Evolutionary conservation across 345 rosid species (phyloP).

Genomic region (Sisymbrium irio): DNA sequence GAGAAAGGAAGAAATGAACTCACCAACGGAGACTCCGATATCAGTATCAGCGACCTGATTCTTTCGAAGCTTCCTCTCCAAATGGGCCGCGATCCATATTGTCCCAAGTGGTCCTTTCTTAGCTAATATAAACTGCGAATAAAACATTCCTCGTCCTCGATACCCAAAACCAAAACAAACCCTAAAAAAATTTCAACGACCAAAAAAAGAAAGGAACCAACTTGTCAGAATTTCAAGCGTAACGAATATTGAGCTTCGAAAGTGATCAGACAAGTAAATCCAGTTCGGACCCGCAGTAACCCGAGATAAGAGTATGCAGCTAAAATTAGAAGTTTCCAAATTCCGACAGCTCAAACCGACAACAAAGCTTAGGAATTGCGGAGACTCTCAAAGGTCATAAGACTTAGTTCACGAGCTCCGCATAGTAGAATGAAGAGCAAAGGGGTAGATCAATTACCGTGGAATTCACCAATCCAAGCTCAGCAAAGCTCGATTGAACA

Average conservation of each 20-base stretch:
- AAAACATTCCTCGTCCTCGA: conserved; percentile 64
- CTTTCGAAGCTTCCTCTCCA: conserved; percentile 99
- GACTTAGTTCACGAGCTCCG: neutral
- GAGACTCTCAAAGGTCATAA: conserved; percentile 3
- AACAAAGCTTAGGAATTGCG: conserved; percentile 3
- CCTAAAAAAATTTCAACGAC: conserved; percentile 35
- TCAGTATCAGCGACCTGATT: conserved; percentile 99
- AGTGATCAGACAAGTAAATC: neutral
- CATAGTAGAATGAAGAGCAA: conserved; percentile 3
- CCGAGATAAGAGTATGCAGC: neutral
- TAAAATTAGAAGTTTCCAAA: neutral
- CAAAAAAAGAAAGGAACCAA: conserved; percentile 21
- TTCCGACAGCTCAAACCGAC: conserved; percentile 18
- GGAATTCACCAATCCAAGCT: conserved; percentile 18
- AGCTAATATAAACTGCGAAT: conserved; percentile 98
- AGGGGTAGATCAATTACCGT: conserved; percentile 25
- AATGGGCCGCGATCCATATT: conserved; percentile 99
- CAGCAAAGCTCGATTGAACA: conserved; percentile 33
- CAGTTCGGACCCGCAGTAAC: neutral
- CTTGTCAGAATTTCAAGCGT: conserved; percentile 13
- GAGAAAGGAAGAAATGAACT: conserved; percentile 29
- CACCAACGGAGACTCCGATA: conserved; percentile 96
- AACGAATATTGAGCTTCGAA: conserved; percentile 15
- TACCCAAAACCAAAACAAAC: conserved; percentile 6
- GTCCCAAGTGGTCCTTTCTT: conserved; percentile 99